Conservation (phyloP, 768 basidiomycete species). For the Leccinum ochraceum region DNA sequence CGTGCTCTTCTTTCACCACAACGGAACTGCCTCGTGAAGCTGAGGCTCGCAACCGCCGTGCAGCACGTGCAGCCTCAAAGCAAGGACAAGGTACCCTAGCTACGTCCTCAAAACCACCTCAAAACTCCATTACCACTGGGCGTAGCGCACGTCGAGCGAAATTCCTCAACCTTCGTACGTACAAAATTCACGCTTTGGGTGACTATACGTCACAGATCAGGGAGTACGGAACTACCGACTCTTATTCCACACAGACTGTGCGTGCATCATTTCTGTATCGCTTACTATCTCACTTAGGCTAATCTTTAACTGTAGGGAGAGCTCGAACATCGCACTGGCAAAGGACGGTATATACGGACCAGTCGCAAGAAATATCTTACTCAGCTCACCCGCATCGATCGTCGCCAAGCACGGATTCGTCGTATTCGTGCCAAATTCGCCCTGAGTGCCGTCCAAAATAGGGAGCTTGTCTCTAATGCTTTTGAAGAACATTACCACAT, state of each 20-base stretch:
- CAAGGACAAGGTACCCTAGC: not conserved
- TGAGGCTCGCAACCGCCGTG: not conserved
- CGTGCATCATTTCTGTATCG: not conserved
- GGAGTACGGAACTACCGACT: not conserved
- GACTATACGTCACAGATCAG: not conserved
- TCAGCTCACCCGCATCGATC: not conserved
- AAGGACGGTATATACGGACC: not conserved
- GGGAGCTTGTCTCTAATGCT: not conserved
- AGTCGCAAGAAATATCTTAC: not conserved
- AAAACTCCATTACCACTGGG: not conserved
- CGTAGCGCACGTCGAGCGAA: not conserved
- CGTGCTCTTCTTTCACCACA: not conserved
- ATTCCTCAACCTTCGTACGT: not conserved
- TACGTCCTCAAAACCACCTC: not conserved
- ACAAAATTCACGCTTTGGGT: not conserved
- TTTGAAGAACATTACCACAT: not conserved
- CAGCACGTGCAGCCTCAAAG: not conserved
- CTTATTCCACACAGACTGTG: not conserved
- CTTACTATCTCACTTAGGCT: not conserved
- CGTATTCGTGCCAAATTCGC: not conserved
- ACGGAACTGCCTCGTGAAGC: not conserved
- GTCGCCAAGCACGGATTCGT: not conserved
- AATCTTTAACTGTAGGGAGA: not conserved
- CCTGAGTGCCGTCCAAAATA: not conserved
- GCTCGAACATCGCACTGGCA: not conserved